Conservation (phyloP, 2,329 filamentous ascomycete genomes). For the Trichoderma aggressivum region DNA sequence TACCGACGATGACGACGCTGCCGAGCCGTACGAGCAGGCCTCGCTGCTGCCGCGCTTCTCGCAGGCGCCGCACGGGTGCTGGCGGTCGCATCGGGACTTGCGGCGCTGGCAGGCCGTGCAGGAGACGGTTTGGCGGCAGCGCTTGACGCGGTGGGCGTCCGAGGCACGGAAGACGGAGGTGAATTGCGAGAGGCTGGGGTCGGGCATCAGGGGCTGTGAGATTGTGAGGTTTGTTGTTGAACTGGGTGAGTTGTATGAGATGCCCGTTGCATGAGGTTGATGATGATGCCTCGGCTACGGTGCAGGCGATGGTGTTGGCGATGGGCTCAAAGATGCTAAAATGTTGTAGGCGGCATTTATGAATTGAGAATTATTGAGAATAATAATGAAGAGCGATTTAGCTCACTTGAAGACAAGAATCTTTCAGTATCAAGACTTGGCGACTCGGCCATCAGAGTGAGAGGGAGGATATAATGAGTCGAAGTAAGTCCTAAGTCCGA, state of each 20-base stretch:
- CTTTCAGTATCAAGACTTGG: neutral
- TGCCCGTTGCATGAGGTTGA: neutral
- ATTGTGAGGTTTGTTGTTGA: neutral
- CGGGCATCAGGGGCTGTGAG: conserved; percentile 22
- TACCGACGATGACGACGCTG: neutral
- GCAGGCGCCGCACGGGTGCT: conserved; percentile 40
- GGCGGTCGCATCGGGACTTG: conserved; percentile 43
- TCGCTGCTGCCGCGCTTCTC: conserved; percentile 36
- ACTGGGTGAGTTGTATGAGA: neutral
- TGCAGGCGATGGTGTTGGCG: neutral
- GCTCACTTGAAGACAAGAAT: neutral
- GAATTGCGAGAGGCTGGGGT: conserved; percentile 29
- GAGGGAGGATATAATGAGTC: neutral
- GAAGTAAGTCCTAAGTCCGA: neutral
- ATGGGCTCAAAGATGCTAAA: neutral
- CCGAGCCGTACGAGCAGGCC: conserved; percentile 34
- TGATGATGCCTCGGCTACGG: neutral
- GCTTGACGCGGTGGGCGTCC: conserved; percentile 34
- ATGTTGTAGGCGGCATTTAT: neutral
- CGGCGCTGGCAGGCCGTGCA: conserved; percentile 41
- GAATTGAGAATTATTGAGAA: neutral
- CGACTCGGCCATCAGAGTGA: neutral
- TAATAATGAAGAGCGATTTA: neutral
- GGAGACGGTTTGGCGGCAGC: conserved; percentile 42
- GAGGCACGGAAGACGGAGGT: conserved; percentile 33